These are phyloP conservation scores for Arachis stenosperma DNA, from an alignment of 306 rosid species.

Conservation along the genomic window DNA sequence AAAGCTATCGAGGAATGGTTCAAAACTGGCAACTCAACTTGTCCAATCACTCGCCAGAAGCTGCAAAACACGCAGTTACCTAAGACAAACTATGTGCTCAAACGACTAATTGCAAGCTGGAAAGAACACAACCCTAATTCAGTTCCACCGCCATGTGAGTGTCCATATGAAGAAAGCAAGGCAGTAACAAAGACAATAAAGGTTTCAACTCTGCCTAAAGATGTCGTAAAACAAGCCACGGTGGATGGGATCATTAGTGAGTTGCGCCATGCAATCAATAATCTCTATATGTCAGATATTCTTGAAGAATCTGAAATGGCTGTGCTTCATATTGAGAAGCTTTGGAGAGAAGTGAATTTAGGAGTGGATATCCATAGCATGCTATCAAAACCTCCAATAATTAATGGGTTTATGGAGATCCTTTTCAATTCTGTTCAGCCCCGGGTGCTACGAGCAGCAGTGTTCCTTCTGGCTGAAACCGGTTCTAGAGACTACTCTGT, in stretches of 20 bases:
- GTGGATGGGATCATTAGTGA: constrained; percentile 61
- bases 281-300: constrained; percentile 73
- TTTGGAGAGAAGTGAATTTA: constrained; percentile 68
- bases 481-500: constrained; percentile 73
- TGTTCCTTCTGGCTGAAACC: constrained; percentile 79
- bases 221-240: constrained; percentile 63
- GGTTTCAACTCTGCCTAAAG: constrained; percentile 67
- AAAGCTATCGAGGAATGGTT: constrained; percentile 92
- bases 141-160: constrained; percentile 43
- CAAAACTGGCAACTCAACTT: constrained; percentile 72
- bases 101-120: constrained; percentile 87
- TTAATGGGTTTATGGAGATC: constrained; percentile 84
- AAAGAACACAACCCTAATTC: constrained; percentile 63
- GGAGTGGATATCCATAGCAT: constrained; percentile 61
- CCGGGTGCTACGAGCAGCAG: constrained; percentile 63
- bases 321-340: constrained; percentile 68
- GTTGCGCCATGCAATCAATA: constrained; percentile 63
- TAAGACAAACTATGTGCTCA: constrained; percentile 91
- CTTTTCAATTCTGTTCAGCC: constrained; percentile 77
- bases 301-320: constrained; percentile 83
- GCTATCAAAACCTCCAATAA: constrained; percentile 72
- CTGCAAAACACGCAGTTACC: constrained; percentile 78
- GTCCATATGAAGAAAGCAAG: constrained; percentile 39
- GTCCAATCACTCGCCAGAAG: constrained; percentile 91
- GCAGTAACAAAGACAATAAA: constrained; percentile 39